A percentile compares a stretch with the other conserved stretches of the same genome.
phyloP scores from a whole-genome alignment of 208 protist genomes.

The Trypanosoma rangeli region DNA sequence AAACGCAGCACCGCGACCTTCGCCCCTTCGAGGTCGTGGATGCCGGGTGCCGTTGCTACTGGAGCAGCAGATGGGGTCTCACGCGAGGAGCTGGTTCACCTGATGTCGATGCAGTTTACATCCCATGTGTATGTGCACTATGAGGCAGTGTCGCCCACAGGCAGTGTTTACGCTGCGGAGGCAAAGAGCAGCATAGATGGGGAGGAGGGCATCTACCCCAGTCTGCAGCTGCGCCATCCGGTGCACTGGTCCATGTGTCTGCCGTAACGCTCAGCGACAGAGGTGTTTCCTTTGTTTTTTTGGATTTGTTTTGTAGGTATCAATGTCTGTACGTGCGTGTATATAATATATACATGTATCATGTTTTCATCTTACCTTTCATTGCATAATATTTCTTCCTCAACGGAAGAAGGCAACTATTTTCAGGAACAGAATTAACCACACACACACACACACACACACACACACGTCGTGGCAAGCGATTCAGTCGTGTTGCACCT shows the following conservation, averaged over 20 bases:
- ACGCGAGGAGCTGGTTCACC: slow-evolving; percentile 43
- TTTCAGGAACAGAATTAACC: too few species aligned
- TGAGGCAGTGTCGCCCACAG: slow-evolving; percentile 21
- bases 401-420: too few species aligned
- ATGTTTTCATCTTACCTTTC: background rate
- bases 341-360: background rate
- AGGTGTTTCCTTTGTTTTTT: background rate
- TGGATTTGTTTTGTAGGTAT: background rate
- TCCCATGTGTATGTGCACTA: slow-evolving; percentile 76
- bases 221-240: slow-evolving; percentile 47
- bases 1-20: background rate
- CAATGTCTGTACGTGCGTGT: background rate
- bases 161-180: background rate
- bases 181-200: background rate
- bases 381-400: background rate
- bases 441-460: too few species aligned
- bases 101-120: slow-evolving; percentile 50
- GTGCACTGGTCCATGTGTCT: slow-evolving; percentile 62
- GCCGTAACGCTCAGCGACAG: background rate
- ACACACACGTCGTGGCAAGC: too few species aligned
- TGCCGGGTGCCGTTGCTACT: background rate
- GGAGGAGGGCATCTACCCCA: background rate
- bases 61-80: slow-evolving; percentile 19
- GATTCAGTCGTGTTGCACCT: too few species aligned
- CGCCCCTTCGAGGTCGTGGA: background rate